A percentile compares a stretch with the other conserved stretches of the same genome.
Evolutionary conservation across 257 asterid species (phyloP).

Genomic region (Oldenlandia corymbosa): DNA sequence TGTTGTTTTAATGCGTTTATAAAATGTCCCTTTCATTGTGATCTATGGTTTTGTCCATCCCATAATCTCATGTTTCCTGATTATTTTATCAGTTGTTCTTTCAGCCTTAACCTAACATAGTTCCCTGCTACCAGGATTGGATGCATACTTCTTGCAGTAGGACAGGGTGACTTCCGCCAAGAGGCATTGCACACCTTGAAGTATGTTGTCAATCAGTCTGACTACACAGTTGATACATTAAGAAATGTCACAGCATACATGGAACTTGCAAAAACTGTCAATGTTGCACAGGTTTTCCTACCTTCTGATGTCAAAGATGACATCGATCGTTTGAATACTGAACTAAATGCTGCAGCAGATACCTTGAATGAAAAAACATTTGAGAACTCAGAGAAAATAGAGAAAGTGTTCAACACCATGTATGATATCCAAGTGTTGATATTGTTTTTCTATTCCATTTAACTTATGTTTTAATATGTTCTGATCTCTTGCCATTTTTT

Average conservation of each 20-base stretch:
- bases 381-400: conserved; percentile 60
- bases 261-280: conserved; percentile 73
- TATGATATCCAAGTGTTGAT: conserved; percentile 30
- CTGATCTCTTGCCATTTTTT: conserved; percentile 17
- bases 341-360: conserved; percentile 67
- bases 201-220: conserved; percentile 90
- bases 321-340: conserved; percentile 63
- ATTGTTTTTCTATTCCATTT: neutral
- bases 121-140: conserved; percentile 57
- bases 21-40: neutral
- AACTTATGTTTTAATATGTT: conserved; percentile 8
- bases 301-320: conserved; percentile 70
- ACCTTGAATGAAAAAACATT: conserved; percentile 59
- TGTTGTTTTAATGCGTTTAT: no score
- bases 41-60: neutral
- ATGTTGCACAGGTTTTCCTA: conserved; percentile 79
- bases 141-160: conserved; percentile 84
- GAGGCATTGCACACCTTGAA: conserved; percentile 71
- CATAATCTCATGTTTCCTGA: neutral
- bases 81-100: neutral
- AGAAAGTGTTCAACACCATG: conserved; percentile 62
- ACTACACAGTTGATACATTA: conserved; percentile 77
- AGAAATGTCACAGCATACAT: conserved; percentile 76
- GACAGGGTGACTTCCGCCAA: conserved; percentile 71
- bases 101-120: conserved; percentile 8